Percentiles rank a stretch among this genome's conserved stretches.
These are phyloP conservation scores for Gonium pectorale DNA, from an alignment of 139 green algal species.

Conservation along the genomic window DNA sequence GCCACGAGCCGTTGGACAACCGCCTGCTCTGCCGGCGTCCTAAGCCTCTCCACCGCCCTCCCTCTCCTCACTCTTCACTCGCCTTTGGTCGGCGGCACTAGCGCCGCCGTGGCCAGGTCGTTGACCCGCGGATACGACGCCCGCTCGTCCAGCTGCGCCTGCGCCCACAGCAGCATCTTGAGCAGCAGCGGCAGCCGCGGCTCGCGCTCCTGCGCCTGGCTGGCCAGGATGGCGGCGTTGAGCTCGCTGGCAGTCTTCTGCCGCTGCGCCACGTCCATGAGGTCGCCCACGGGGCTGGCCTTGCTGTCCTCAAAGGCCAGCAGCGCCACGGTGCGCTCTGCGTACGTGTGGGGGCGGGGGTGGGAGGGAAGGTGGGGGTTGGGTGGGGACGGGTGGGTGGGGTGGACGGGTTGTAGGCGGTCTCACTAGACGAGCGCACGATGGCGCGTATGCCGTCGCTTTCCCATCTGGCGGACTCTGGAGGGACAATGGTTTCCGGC, in stretches of 20 bases:
- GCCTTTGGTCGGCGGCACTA: constrained; percentile 29
- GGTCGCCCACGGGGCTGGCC: constrained; percentile 81
- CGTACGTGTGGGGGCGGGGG: background rate
- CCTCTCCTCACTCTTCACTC: too few relatives aligned
- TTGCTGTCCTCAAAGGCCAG: constrained; percentile 91
- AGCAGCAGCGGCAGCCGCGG: constrained; percentile 82
- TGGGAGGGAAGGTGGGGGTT: background rate
- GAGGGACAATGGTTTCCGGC: too few relatives aligned
- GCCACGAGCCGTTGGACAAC: too few relatives aligned
- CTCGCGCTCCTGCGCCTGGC: constrained; percentile 85
- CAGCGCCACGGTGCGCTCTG: constrained; percentile 94
- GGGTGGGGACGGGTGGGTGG: background rate
- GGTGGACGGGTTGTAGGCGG: background rate
- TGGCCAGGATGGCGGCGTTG: constrained; percentile 94
- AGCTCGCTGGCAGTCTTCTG: constrained; percentile 95
- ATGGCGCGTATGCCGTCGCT: too few relatives aligned
- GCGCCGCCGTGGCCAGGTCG: constrained; percentile 74
- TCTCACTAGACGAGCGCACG: too few relatives aligned
- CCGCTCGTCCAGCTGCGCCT: constrained; percentile 78
- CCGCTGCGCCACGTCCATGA: constrained; percentile 91
- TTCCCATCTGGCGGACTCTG: too few relatives aligned
- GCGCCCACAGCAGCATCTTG: constrained; percentile 79
- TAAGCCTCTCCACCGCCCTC: too few relatives aligned
- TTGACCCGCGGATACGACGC: constrained; percentile 78
- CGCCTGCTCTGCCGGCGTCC: too few relatives aligned